Base-by-base conservation (phyloP, 371 early-diverging fungal genomes). In the Capillidium rhysosporum region DNA sequence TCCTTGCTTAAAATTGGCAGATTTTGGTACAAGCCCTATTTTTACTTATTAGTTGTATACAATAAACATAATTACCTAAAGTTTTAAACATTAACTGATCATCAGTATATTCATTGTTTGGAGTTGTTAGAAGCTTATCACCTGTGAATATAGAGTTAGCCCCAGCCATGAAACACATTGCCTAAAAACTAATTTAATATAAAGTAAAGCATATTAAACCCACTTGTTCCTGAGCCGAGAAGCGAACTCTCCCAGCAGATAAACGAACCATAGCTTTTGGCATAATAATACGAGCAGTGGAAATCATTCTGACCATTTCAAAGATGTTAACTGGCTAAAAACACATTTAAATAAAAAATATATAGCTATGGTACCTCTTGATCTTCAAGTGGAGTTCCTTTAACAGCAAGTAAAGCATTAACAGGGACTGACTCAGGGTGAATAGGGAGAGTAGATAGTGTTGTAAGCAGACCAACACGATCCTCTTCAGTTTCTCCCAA, bases 71-170 rank as follows among this genome's bases (percentile, higher is more conserved):
- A 43, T 69, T 69, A 71, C 82, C 82, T 41, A 84, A 67, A 24
- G 72, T 67, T 20, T 82, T 70, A 66, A 85, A 83, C 85, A 87
- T 84, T 59, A 67, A 67, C 65, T 77, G 68, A 60, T 87, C 88
- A 20, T 77, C 78, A 29, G 69, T 70, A 46, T 70, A 67, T 56
- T 75, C 81, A 64, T 84, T 87, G 70, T 84, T 84, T 55, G 80
- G 81, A 0, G 88, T 87, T n/a, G 88, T 87, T 60, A 87, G 63
- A 49, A 87, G 67, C 64, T 80, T 83, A 59, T 87, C 86, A 55
- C 88, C 88, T 14, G 88, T 87, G 59, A 87, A 87, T 62, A 87
- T 83, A 14, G 82, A 80, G 70, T 87, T 87, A 55, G 88, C 88
- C 56, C 88, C 88, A 9, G 84, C 80, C 76, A 84, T 76, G 65